Base-by-base conservation (phyloP, 306 rosid species). In the Senna siamea region DNA sequence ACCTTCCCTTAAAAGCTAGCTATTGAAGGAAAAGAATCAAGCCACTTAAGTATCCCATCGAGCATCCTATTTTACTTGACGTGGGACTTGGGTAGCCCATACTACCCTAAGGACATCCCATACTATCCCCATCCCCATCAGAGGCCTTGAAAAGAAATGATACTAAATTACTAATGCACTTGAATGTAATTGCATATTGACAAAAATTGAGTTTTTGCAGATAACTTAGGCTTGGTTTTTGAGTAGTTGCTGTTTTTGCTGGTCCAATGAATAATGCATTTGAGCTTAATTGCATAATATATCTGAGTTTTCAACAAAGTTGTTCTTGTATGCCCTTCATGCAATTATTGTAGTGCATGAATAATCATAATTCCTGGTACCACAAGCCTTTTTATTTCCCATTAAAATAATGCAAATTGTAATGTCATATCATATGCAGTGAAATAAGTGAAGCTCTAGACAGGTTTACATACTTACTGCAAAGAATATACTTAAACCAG, bases 371-470 rank as follows among this genome's bases (percentile, higher is more conserved):
- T 51, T 69, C 52, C 32, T 51, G 48, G 50, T 18, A 4, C 26
- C 18, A 44, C 34, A 6, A 51, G 15, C 11, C 74, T 67, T 11
- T 35, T 12, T 70, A 9, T 14, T 70, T 34, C 53, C 40, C 14
- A 9, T 15, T 9, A 54, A 55, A 70, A 23, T 65, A 58, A 9
- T 64, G 58, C 40, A 5, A 23, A 60, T 26, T 47, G 26, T 35
- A 59, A 26, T 26, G 30, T 26, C 53, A 35, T 32, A 26, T 69
- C 56, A 40, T 26, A 47, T 59, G 51, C 85, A 78, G 85, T 69
- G 85, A 82, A 64, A 82, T 78, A 38, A 78, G 82, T 47, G 77
- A 73, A 78, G 85, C 82, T 26, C 66, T 61, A 41, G 82, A 78
- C 50, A 73, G 73, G 38, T 74, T 82, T 73, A 73, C 85, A 59